Conservation (phyloP, 345 rosid species). For the Ailanthus altissimus region DNA sequence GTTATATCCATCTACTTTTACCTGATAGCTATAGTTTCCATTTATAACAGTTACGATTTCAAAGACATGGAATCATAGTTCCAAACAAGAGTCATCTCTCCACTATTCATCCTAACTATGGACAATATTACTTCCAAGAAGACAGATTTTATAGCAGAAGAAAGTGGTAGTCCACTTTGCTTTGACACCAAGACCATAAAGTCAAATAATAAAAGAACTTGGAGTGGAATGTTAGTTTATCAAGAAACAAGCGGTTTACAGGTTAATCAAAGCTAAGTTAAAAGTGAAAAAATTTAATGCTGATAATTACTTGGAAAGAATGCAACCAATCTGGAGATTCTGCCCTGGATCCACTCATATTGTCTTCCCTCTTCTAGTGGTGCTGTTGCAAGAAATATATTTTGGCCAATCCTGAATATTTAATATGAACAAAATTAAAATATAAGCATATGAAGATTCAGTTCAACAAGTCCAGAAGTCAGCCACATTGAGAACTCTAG, state of each 20-base stretch:
- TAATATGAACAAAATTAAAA: not conserved
- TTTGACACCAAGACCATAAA: not conserved
- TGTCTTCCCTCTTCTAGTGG: slow-evolving; percentile 9
- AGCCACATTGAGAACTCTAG: too few species aligned
- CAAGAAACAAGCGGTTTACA: not conserved
- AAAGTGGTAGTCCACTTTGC: not conserved
- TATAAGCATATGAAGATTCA: too few species aligned
- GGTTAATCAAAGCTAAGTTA: not conserved
- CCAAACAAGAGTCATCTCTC: too few species aligned
- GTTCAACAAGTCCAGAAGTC: too few species aligned
- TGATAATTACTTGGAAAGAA: slow-evolving; percentile 53
- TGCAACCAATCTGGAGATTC: slow-evolving; percentile 86
- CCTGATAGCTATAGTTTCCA: too few species aligned
- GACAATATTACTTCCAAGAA: not conserved
- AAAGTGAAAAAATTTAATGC: not conserved
- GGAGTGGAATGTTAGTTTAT: too few species aligned
- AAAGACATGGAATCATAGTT: too few species aligned
- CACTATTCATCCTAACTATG: not conserved
- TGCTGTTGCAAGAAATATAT: not conserved
- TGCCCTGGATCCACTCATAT: slow-evolving; percentile 70
- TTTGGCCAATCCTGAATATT: not conserved
- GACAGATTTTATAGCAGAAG: too few species aligned
- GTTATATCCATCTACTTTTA: too few species aligned
- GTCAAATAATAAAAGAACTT: not conserved
- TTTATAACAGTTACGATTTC: too few species aligned